phyloP scores from a whole-genome alignment of 2,329 filamentous ascomycete species.

The Penicillium sp. region DNA sequence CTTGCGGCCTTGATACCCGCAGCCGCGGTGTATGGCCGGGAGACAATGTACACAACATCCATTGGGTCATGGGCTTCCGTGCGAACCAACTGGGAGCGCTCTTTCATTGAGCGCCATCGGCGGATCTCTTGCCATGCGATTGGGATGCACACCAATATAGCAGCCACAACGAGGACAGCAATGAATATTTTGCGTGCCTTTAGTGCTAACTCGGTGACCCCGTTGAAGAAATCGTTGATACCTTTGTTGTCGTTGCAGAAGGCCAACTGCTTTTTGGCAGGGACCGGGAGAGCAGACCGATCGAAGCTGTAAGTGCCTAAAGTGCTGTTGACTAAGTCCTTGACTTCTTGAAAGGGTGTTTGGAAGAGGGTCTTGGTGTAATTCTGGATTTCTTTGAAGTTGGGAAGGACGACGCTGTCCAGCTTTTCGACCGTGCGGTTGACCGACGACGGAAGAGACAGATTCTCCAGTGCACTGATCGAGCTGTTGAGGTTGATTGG shows the following conservation, averaged over 20 bases:
- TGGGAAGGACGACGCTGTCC: constrained; percentile 65
- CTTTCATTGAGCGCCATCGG: constrained; percentile 64
- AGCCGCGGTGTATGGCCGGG: constrained; percentile 65
- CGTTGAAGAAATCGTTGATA: constrained; percentile 74
- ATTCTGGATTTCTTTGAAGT: constrained; percentile 74
- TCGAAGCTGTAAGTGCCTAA: constrained; percentile 71
- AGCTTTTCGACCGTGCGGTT: constrained; percentile 61
- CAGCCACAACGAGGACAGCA: constrained; percentile 61
- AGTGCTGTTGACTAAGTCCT: constrained; percentile 60
- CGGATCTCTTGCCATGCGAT: constrained; percentile 75
- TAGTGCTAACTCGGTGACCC: constrained; percentile 57
- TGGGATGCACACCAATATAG: constrained; percentile 63
- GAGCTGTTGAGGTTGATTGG: constrained; percentile 57
- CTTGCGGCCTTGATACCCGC: constrained; percentile 62
- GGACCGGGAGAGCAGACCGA: constrained; percentile 67
- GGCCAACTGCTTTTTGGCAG: constrained; percentile 67
- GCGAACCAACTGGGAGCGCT: constrained; percentile 58
- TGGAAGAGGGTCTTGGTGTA: constrained; percentile 66
- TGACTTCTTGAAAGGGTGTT: constrained; percentile 72
- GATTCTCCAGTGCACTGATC: constrained; percentile 58
- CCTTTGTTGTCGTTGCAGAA: constrained; percentile 83
- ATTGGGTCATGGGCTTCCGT: constrained; percentile 64
- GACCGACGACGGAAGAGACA: constrained; percentile 61
- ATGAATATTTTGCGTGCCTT: constrained; percentile 67
- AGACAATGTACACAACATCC: constrained; percentile 81